Evolutionary conservation across 352 stramenopile species (phyloP).

Genomic region (Globisporangium perplexum): DNA sequence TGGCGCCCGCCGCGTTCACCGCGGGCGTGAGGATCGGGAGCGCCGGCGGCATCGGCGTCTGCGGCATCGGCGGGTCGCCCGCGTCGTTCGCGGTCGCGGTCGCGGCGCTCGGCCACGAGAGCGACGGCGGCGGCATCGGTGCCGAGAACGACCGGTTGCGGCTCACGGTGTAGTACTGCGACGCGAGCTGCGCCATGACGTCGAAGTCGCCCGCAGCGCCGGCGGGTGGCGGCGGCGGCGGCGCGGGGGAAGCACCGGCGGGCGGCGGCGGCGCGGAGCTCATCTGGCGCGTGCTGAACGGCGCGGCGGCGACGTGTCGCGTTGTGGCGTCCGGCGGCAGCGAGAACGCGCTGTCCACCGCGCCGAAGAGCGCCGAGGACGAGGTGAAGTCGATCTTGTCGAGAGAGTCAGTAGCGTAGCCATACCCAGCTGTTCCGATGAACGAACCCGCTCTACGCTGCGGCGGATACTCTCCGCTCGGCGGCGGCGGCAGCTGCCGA

Average conservation of each 20-base stretch:
- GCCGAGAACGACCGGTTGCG: conserved; percentile 70
- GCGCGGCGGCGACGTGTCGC: conserved; percentile 1
- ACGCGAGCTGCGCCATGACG: conserved; percentile 79
- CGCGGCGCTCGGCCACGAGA: conserved; percentile 36
- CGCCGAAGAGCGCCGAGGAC: conserved; percentile 11
- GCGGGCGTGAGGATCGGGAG: conserved; percentile 37
- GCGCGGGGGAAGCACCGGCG: background rate
- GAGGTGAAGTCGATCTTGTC: conserved; percentile 27
- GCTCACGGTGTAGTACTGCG: conserved; percentile 70
- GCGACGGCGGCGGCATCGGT: conserved; percentile 53
- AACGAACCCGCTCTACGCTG: conserved; percentile 16
- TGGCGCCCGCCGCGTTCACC: conserved; percentile 41
- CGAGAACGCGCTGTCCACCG: conserved; percentile 16
- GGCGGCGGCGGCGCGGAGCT: conserved; percentile 1
- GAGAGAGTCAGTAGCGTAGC: conserved; percentile 11
- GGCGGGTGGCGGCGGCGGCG: background rate
- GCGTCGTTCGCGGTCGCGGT: conserved; percentile 9
- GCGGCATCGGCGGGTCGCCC: conserved; percentile 18
- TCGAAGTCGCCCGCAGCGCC: conserved; percentile 39
- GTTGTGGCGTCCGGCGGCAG: conserved; percentile 3
- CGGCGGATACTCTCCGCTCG: conserved; percentile 5
- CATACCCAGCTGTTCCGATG: conserved; percentile 14
- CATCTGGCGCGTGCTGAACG: conserved; percentile 2
- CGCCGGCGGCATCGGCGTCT: conserved; percentile 31
- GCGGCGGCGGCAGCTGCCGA: background rate